Evolutionary conservation across 2,329 filamentous ascomycete species (phyloP).

Genomic region (Knoxdaviesia proteae): DNA sequence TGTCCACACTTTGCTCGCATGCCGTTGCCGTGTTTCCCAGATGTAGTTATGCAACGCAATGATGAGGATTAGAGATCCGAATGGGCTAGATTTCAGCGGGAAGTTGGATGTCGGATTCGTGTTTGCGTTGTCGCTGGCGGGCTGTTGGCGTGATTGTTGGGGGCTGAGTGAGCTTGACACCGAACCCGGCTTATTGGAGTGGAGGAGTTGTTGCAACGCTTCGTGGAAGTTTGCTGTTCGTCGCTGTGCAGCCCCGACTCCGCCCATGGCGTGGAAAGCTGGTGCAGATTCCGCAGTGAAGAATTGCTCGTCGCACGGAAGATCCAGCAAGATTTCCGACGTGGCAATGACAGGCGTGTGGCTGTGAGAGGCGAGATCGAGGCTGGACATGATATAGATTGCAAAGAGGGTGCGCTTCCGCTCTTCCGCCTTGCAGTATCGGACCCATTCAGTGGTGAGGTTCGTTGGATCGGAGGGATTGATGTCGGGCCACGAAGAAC

Average conservation of each 20-base stretch:
- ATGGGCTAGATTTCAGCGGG: conserved; percentile 57
- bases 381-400: conserved; percentile 78
- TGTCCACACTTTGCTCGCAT: conserved; percentile 77
- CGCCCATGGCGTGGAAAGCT: conserved; percentile 63
- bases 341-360: conserved; percentile 81
- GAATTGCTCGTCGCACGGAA: conserved; percentile 84
- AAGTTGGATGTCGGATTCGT: too few species aligned
- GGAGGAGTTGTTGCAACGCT: conserved; percentile 61
- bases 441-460: conserved; percentile 50
- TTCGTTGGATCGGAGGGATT: conserved; percentile 6
- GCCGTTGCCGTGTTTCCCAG: conserved; percentile 85
- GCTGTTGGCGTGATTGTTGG: conserved; percentile 20
- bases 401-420: conserved; percentile 82
- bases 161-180: too few species aligned
- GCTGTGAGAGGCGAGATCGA: conserved; percentile 83
- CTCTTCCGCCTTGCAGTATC: conserved; percentile 77
- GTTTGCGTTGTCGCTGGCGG: conserved; percentile 26
- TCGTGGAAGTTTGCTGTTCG: conserved; percentile 62
- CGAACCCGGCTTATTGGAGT: conserved; percentile 35
- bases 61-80: conserved; percentile 79
- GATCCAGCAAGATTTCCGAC: conserved; percentile 72
- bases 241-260: conserved; percentile 44
- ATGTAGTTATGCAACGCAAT: conserved; percentile 95
- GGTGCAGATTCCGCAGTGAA: conserved; percentile 69
- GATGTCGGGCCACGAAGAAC: conserved; percentile 14